These are phyloP conservation scores for Russula olivacea DNA, from an alignment of 768 basidiomycete species.

Conservation along the genomic window DNA sequence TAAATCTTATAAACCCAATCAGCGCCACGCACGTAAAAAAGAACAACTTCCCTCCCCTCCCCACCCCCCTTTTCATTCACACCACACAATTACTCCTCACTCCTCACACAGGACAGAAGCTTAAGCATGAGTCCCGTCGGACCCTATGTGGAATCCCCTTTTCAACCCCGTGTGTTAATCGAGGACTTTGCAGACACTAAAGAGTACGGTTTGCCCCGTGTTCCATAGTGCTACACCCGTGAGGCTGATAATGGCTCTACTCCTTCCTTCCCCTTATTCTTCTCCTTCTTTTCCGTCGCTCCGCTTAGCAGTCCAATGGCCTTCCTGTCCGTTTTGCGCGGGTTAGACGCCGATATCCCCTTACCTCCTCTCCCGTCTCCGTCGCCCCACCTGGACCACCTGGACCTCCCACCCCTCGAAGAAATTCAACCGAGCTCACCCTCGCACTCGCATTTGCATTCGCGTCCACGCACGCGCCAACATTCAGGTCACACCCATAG, in stretches of 20 bases:
- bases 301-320: constrained; percentile 10
- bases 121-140: constrained; percentile 15
- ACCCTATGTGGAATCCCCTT: not conserved
- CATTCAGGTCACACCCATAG: constrained; percentile 9
- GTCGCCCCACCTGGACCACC: not conserved
- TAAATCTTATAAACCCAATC: not conserved
- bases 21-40: not conserved
- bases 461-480: not conserved
- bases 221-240: not conserved
- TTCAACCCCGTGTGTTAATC: constrained; percentile 18
- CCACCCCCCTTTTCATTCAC: too few relatives aligned
- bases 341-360: not conserved
- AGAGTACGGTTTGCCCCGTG: constrained; percentile 13
- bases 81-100: not conserved
- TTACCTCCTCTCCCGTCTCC: constrained; percentile 9
- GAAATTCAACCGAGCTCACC: not conserved
- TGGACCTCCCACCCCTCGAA: not conserved
- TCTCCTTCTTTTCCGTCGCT: not conserved
- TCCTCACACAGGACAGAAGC: not conserved
- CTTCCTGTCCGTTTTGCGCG: constrained; percentile 12
- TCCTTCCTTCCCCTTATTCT: not conserved
- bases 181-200: constrained; percentile 22
- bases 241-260: not conserved
- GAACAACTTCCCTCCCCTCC: too few relatives aligned
- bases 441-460: too few relatives aligned